phyloP scores from a whole-genome alignment of 2,329 filamentous ascomycete species.

The Raffaelea ambrosiae region DNA sequence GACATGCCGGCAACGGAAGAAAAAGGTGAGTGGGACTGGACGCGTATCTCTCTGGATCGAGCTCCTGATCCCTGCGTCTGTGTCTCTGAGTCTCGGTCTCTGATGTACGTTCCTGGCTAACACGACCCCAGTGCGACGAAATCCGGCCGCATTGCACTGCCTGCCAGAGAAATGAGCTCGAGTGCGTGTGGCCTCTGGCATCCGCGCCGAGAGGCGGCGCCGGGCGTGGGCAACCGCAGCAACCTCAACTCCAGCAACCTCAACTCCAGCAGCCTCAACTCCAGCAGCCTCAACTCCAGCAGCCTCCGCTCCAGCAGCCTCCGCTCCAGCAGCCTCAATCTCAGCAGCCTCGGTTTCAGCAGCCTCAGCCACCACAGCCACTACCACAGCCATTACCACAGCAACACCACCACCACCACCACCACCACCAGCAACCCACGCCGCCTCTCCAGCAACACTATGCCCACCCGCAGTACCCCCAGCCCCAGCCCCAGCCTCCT shows the following conservation, averaged over 20 bases:
- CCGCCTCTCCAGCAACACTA: no score
- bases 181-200: slow-evolving; percentile 10
- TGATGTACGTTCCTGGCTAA: neutral
- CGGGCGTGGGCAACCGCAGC: no score
- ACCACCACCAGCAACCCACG: no score
- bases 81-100: neutral
- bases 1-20: slow-evolving; percentile 14
- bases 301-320: neutral
- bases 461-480: no score
- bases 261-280: no score
- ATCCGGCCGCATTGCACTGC: slow-evolving; percentile 7
- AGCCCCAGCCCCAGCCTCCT: no score
- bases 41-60: no score
- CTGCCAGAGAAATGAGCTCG: slow-evolving; percentile 12
- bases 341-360: neutral
- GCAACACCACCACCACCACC: neutral
- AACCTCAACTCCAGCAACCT: no score
- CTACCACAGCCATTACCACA: neutral
- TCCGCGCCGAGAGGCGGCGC: no score
- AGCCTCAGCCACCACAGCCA: no score
- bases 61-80: neutral
- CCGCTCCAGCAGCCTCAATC: neutral
- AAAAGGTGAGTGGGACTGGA: no score
- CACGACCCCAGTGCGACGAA: slow-evolving; percentile 12
- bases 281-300: neutral